Conservation (phyloP, 2,329 filamentous ascomycete species). For the Paraphaeosphaeria sporulosa region DNA sequence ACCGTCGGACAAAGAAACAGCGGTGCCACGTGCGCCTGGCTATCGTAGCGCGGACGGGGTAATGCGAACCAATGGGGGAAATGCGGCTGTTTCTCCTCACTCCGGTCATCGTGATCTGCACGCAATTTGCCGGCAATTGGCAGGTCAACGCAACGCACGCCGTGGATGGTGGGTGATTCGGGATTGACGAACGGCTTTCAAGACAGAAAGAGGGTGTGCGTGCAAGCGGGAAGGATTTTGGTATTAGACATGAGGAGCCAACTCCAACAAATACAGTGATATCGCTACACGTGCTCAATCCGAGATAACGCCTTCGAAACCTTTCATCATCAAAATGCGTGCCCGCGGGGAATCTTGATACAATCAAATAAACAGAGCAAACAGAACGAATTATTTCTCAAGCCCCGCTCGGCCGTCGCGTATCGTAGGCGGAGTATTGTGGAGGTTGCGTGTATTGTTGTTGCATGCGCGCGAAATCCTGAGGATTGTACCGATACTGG, state of each 20-base stretch:
- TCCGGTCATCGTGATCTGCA: slow-evolving; percentile 16
- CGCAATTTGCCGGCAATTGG: slow-evolving; percentile 1
- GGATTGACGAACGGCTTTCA: not conserved
- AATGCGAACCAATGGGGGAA: not conserved
- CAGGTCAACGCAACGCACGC: not conserved
- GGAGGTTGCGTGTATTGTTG: slow-evolving; percentile 23
- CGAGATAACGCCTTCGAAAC: slow-evolving; percentile 5
- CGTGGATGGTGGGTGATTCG: not conserved
- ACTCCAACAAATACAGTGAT: slow-evolving; percentile 15
- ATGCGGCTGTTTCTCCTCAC: not conserved
- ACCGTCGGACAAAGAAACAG: slow-evolving; percentile 9
- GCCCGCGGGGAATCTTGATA: not conserved
- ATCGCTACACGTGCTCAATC: slow-evolving; percentile 14
- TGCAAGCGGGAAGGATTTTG: slow-evolving; percentile 9
- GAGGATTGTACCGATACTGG: slow-evolving; percentile 46
- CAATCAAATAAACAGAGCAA: not conserved
- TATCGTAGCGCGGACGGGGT: not conserved
- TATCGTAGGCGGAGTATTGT: slow-evolving; percentile 25
- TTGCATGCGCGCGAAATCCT: slow-evolving; percentile 39
- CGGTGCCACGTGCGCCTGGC: slow-evolving; percentile 3
- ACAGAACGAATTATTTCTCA: not conserved
- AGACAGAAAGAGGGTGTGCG: slow-evolving; percentile 1
- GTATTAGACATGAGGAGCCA: slow-evolving; percentile 11
- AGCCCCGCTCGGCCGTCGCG: slow-evolving; percentile 6
- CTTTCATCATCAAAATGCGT: not conserved